Percentiles rank a stretch among this genome's conserved stretches.
Evolutionary conservation across 1,139 yeast species (phyloP).

Genomic region (Debaryomyces sp.): DNA sequence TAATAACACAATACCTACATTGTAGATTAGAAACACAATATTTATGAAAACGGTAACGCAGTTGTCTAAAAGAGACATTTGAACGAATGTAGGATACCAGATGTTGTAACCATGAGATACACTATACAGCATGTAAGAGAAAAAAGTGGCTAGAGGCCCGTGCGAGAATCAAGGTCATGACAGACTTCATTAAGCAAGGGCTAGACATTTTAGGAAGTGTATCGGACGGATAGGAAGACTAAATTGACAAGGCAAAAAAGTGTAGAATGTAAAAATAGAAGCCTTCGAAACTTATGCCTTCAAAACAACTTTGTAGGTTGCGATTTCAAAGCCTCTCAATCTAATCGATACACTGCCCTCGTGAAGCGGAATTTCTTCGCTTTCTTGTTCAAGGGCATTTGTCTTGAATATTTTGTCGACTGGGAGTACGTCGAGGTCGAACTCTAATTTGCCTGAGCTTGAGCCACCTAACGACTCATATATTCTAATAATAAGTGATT

Average conservation of each 20-base stretch:
- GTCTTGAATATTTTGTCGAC: slow-evolving; percentile 59
- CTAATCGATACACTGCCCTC: slow-evolving; percentile 42
- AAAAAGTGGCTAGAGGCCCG: not conserved
- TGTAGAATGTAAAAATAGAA: not conserved
- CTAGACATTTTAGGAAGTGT: not conserved
- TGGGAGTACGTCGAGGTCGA: slow-evolving; percentile 32
- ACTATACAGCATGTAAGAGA: not conserved
- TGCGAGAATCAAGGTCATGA: not conserved
- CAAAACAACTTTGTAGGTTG: slow-evolving; percentile 52
- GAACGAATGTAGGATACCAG: not conserved
- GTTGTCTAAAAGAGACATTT: not conserved
- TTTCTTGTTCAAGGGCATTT: slow-evolving; percentile 68
- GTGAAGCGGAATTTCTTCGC: slow-evolving; percentile 24
- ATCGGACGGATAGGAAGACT: not conserved
- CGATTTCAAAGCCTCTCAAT: slow-evolving; percentile 79
- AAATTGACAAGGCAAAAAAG: not conserved
- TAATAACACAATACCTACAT: not conserved
- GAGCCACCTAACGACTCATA: slow-evolving; percentile 87
- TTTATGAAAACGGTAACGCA: not conserved
- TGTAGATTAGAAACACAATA: not conserved
- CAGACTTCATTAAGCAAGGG: not conserved
- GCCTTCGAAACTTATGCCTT: not conserved
- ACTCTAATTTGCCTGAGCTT: slow-evolving; percentile 53
- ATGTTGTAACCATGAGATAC: not conserved
- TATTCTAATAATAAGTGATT: slow-evolving; percentile 68